A percentile compares a stretch with the other conserved stretches of the same genome.
phyloP scores from a whole-genome alignment of 2,329 filamentous ascomycete genomes.

The Claviceps arundinis region DNA sequence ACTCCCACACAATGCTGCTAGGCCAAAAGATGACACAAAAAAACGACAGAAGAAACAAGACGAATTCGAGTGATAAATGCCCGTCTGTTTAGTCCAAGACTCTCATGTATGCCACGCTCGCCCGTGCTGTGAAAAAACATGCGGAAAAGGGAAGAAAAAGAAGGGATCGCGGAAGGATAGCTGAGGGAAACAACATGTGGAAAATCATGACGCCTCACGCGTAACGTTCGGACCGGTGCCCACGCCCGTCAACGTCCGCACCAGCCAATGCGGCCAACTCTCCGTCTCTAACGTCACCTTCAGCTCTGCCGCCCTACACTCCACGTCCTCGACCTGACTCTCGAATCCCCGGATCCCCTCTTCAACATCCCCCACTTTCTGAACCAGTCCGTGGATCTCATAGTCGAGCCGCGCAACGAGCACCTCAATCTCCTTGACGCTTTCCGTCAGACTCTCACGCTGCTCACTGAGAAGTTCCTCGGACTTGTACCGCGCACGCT shows the following conservation, averaged over 20 bases:
- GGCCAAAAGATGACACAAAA: too few relatives aligned
- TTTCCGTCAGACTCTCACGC: constrained; percentile 53
- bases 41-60: background rate
- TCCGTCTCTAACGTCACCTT: constrained; percentile 50
- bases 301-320: constrained; percentile 48
- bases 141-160: background rate
- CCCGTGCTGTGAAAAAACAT: background rate
- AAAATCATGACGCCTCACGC: constrained; percentile 12
- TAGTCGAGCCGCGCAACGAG: constrained; percentile 82
- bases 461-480: constrained; percentile 59
- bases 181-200: background rate
- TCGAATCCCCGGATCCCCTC: constrained; percentile 71
- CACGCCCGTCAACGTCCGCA: constrained; percentile 46
- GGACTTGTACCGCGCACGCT: constrained; percentile 51
- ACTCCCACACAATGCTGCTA: background rate
- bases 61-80: background rate
- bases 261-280: constrained; percentile 51
- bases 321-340: constrained; percentile 59
- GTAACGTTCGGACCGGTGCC: constrained; percentile 46
- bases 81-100: background rate
- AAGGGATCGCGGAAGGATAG: background rate
- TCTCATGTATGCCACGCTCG: background rate
- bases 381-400: constrained; percentile 67
- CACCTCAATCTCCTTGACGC: constrained; percentile 65
- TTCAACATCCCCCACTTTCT: constrained; percentile 77